Base-by-base conservation (phyloP, 805 yeast species). In the Myxozyma neotropica region DNA sequence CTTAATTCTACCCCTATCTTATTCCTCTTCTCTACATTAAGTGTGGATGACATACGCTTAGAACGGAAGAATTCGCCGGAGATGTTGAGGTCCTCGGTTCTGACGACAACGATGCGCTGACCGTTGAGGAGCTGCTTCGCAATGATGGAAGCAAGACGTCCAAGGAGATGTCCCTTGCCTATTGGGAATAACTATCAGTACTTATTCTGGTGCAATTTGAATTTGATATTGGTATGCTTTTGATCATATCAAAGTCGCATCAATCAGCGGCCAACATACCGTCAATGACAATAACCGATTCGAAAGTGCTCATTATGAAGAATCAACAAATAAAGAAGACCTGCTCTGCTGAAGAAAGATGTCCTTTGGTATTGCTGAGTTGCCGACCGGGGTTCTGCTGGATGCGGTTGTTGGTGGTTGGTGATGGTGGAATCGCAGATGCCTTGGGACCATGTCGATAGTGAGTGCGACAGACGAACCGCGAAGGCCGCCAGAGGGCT, bases 1-100 rank as follows among this genome's bases (percentile, higher is more conserved):
- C 26, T n/a, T 21, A 40, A 27, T 17, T 17, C 4, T 33, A 19
- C 21, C 24, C 26, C 5, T 38, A 23, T 24, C 48, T 21, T 12
- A 8, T 23, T 42, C 7, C 27, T 21, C 1, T 10, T 21, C 29
- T 7, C 1, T 10, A 44, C 29, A 44, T 43, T 8, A 7, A 19
- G 4, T 17, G 35, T 48, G 15, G 23, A 13, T 27, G 13, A 36
- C 68, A 46, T 64, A 58, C 68, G 88, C 84, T 94, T 94, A 88
- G 93, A 90, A 86, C 99, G 92, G 97, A 94, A 94, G 81, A 94
- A 92, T 84, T 94, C 98, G 80, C 99, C 99, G 75, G 97, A 90
- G 80, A 94, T 90, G 94, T 94, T 94, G 80, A 94, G 85, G 42
- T 93, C 89, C 84, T 77, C 99, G 78, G 91, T 84, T 85, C 99